These are phyloP conservation scores for Pyracantha coccinea DNA, from an alignment of 331 rosid species.

Conservation along the genomic window DNA sequence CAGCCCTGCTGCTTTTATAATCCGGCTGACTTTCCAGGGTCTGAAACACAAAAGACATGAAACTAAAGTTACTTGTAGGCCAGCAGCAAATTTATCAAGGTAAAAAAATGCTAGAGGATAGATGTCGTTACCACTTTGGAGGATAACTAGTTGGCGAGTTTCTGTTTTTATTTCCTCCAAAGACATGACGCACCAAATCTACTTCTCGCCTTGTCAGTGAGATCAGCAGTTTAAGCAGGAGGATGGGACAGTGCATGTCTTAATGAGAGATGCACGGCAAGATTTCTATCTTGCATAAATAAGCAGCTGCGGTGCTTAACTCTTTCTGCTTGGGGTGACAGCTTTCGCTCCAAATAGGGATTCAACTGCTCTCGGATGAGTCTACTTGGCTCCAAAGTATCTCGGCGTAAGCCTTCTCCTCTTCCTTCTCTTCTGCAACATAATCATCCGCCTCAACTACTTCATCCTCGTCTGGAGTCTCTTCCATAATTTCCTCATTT, in stretches of 20 bases:
- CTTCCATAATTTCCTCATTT: conserved; percentile 35
- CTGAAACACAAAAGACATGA: neutral
- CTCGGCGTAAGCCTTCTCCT: conserved; percentile 65
- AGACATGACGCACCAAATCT: neutral
- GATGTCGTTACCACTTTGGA: neutral
- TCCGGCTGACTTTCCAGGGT: neutral
- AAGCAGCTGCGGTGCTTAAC: neutral
- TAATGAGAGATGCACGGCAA: neutral
- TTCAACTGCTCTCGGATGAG: conserved; percentile 37
- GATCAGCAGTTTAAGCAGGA: neutral
- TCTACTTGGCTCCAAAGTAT: conserved; percentile 66
- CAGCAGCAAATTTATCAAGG: neutral
- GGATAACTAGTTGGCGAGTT: neutral
- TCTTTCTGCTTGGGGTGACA: neutral
- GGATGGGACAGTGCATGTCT: neutral
- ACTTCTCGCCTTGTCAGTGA: neutral
- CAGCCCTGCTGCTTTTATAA: neutral
- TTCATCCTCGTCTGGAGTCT: conserved; percentile 51
- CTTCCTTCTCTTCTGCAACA: conserved; percentile 60
- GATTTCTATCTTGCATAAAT: neutral
- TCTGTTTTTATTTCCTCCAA: neutral
- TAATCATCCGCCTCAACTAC: conserved; percentile 31
- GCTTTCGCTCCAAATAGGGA: neutral
- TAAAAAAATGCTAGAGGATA: neutral
- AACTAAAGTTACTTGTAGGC: neutral